Percentiles rank a stretch among this genome's conserved stretches.
Conservation (phyloP, 257 asterid species). For the Forsythia suspensa region DNA sequence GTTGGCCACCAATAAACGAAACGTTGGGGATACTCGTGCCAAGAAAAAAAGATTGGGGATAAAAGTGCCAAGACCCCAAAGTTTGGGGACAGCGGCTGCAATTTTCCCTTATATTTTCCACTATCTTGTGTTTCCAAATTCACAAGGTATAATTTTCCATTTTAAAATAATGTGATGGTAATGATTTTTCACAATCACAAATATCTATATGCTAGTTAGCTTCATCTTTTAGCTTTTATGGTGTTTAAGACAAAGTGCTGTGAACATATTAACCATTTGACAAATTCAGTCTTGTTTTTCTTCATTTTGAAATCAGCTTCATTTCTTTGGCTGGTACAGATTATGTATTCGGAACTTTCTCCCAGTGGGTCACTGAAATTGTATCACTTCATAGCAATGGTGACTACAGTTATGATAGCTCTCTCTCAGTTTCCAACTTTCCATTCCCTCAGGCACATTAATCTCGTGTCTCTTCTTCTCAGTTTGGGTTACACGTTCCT, state of each 20-base stretch:
- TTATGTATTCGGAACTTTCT: slow-evolving; percentile 74
- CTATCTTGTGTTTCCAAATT: background rate
- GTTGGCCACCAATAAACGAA: no score
- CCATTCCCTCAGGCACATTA: slow-evolving; percentile 95
- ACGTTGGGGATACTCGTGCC: no score
- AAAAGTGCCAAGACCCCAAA: no score
- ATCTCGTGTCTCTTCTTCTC: slow-evolving; percentile 70
- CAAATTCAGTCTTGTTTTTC: background rate
- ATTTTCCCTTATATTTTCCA: background rate
- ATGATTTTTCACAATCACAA: background rate
- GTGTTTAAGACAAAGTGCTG: background rate
- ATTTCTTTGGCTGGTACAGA: slow-evolving; percentile 43
- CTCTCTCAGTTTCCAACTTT: slow-evolving; percentile 93
- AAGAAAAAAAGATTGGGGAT: no score
- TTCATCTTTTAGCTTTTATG: background rate
- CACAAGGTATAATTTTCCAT: background rate
- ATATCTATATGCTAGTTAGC: background rate
- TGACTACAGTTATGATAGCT: slow-evolving; percentile 71
- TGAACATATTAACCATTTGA: background rate
- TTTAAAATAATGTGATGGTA: background rate
- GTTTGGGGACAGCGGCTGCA: no score
- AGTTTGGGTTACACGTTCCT: slow-evolving; percentile 82
- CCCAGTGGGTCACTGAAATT: slow-evolving; percentile 73
- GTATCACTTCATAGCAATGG: slow-evolving; percentile 88
- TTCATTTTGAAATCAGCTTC: background rate